Evolutionary conservation across 805 yeast genomes (phyloP).

Genomic region (Ogataea methanolica): DNA sequence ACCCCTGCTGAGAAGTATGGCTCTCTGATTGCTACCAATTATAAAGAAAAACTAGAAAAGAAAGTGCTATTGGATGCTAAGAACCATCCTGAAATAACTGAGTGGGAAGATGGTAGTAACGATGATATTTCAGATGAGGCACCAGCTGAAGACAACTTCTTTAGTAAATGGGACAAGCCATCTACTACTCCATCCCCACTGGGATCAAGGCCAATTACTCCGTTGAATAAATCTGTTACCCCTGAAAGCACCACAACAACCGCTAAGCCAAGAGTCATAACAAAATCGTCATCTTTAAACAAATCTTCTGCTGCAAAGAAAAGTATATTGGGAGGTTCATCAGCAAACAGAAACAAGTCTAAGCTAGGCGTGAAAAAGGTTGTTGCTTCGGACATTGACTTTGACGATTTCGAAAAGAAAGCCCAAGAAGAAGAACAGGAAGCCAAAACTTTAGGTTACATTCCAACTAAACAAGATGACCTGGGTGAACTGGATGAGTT

Average conservation of each 20-base stretch:
- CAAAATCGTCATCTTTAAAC: conserved; percentile 22
- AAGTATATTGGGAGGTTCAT: conserved; percentile 36
- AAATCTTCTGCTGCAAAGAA: conserved; percentile 19
- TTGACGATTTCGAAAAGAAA: conserved; percentile 62
- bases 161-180: conserved; percentile 90
- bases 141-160: conserved; percentile 74
- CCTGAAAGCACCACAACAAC: conserved; percentile 23
- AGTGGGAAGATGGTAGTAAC: conserved; percentile 46
- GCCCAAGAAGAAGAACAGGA: conserved; percentile 82
- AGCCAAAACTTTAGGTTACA: conserved; percentile 49
- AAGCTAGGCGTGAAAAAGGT: conserved; percentile 57
- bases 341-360: conserved; percentile 53
- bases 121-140: conserved; percentile 52
- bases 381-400: conserved; percentile 46
- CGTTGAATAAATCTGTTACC: conserved; percentile 22
- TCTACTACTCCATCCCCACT: conserved; percentile 45
- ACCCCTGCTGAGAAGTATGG: conserved; percentile 79
- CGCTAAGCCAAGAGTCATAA: conserved; percentile 29
- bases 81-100: conserved; percentile 69
- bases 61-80: conserved; percentile 62
- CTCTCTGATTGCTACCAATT: conserved; percentile 71
- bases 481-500: conserved; percentile 9
- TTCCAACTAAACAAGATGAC: conserved; percentile 31
- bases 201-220: conserved; percentile 41
- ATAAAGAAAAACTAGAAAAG: conserved; percentile 73